A percentile compares a stretch with the other conserved stretches of the same genome.
Conservation (phyloP, 2,329 filamentous ascomycete genomes). For the Cryphonectria radicalis region DNA sequence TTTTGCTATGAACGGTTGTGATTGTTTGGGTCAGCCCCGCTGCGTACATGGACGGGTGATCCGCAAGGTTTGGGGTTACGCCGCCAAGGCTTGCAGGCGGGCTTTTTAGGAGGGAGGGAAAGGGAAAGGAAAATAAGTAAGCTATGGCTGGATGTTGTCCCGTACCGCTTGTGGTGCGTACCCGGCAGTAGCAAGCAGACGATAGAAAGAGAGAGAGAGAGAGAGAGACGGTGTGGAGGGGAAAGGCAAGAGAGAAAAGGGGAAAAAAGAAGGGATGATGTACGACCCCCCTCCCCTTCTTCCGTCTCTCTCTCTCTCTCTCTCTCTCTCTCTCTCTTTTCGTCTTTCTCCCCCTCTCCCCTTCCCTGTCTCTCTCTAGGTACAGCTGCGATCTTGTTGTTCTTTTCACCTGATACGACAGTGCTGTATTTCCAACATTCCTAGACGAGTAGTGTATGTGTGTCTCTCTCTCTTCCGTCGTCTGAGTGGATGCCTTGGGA, state of each 20-base stretch:
- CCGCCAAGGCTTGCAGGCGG: neutral
- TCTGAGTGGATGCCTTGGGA: conserved; percentile 8
- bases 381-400: neutral
- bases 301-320: too few species aligned
- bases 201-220: too few species aligned
- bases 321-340: neutral
- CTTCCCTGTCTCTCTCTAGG: neutral
- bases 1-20: conserved; percentile 1
- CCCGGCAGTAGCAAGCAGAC: too few species aligned
- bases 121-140: neutral
- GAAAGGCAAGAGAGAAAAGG: neutral
- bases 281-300: too few species aligned
- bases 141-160: neutral
- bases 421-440: neutral
- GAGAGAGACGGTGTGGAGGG: neutral
- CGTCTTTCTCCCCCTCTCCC: too few species aligned
- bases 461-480: neutral
- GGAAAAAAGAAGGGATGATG: too few species aligned
- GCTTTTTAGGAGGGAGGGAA: too few species aligned
- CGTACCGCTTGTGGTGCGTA: neutral
- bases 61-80: neutral
- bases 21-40: neutral
- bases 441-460: neutral
- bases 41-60: neutral
- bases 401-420: neutral